These are phyloP conservation scores for Cinnamomum chago DNA, from an alignment of 164 flowering plant genomes.

Conservation along the genomic window DNA sequence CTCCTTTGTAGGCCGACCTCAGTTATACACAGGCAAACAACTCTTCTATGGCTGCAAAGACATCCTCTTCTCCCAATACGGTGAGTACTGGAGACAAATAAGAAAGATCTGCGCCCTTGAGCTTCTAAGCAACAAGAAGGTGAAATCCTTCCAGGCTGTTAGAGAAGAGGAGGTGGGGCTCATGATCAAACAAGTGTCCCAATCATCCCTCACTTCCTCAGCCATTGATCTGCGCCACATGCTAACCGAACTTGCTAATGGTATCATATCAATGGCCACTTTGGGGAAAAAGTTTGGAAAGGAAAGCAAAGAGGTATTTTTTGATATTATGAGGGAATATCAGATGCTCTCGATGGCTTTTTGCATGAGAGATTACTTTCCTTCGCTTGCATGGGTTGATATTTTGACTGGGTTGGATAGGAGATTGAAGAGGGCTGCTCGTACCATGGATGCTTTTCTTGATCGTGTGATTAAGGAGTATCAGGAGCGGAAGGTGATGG, in stretches of 20 bases:
- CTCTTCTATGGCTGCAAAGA: slow-evolving; percentile 3
- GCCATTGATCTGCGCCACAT: slow-evolving; percentile 5
- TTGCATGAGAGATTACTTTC: slow-evolving; percentile 19
- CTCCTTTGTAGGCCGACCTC: slow-evolving; percentile 4
- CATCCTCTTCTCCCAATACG: slow-evolving; percentile 8
- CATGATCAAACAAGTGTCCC: background rate
- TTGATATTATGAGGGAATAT: background rate
- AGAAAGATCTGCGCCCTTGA: slow-evolving; percentile 1
- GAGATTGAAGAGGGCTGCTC: slow-evolving; percentile 9
- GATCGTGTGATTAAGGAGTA: slow-evolving; percentile 6
- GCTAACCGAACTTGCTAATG: background rate
- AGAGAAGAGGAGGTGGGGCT: background rate
- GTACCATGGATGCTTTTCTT: slow-evolving; percentile 7
- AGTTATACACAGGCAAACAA: background rate
- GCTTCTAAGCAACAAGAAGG: background rate
- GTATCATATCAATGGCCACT: slow-evolving; percentile 6
- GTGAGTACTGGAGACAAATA: background rate
- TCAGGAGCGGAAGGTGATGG: background rate
- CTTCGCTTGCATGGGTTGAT: slow-evolving; percentile 24
- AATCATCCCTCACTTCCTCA: background rate
- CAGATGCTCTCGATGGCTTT: slow-evolving; percentile 12
- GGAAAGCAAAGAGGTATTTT: background rate
- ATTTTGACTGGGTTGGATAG: slow-evolving; percentile 14
- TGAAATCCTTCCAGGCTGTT: background rate
- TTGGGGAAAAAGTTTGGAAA: slow-evolving; percentile 16